Base-by-base conservation (phyloP, 306 rosid genomes). In the Abrus pulchellus region DNA sequence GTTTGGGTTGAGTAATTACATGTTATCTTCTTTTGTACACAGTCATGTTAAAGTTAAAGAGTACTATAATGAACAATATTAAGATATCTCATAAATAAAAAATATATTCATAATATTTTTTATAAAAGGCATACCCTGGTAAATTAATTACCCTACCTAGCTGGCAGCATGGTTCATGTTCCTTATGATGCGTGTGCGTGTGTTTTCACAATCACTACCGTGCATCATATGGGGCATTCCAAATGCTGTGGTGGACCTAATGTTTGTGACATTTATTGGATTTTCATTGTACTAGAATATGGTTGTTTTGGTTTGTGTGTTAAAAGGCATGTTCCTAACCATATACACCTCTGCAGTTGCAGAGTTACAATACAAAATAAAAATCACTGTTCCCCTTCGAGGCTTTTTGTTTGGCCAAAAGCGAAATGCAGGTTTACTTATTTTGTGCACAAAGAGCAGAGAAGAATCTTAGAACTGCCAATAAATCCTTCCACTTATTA, bases 231-330 rank as follows among this genome's bases (percentile, higher is more conserved):
- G 5, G 44, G 77, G 41, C 45, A 53, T 83, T 57, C 61, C 74
- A 70, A 83, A 77, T 63, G 80, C 1, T 45, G 43, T 47, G 67
- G 71, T 73, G 80, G 83, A 72, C 86, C 86, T 12, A 44, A 1
- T 64, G 14, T 32, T 45, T 57, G 79, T 64, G 72, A 83, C 76
- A 72, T 59, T 61, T 45, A 72, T 49, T 83, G 61, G 79, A 54
- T 54, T 83, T 78, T 78, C 29, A 72, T 83, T 64, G 83, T 64
- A 83, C 77, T 65, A 66, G 55, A 78, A 64, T 72, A 54, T 72
- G 72, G 53, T 83, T 78, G 80, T 78, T 78, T 83, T 83, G 80
- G 72, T 78, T 56, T 83, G 10, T 83, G 83, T 72, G 83, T 78
- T 72, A 72, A 68, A 83, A 83, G 52, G 55, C 82, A 57, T 83